Base-by-base conservation (phyloP, 768 basidiomycete species). In the Holtermannia corniformis region DNA sequence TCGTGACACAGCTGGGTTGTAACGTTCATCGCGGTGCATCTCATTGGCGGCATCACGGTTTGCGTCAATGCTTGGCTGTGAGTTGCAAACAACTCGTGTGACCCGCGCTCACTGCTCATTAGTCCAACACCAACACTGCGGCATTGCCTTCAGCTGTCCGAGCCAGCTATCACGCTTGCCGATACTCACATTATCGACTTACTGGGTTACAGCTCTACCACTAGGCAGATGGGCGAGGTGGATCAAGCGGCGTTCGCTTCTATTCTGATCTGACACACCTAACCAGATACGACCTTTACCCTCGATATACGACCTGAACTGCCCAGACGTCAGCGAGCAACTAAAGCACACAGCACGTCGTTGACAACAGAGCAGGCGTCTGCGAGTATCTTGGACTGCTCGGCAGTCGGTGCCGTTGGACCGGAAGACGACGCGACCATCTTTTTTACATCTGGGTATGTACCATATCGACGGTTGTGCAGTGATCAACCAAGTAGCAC, bases 391-490 rank as follows among this genome's bases (percentile, higher is more conserved):
- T 19, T 50, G 28, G 10, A 21, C 16, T 56, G 56, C 10, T 24
- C 44, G 14, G 59, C 52, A 1, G 14, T 65, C 12, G 52, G 56
- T 24, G 24, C 7, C 0, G 43, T 67, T 4, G 47, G 52, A 45
- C 66, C 63, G 10, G 66, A 68, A 49, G 58, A 58, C 24, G 66
- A 65, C 44, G 66, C 57, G 5, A 61, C 65, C 24, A 63, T 65
- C 46, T 68, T 68, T 58, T 68, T 65, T 41, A 59, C 66, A 13
- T 65, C 63, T 27, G 65, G 65, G 65, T 67, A 27, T 46, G 62
- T 52, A 44, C 19, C 12, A 1, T 16, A 14, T 49, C 14, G 26
- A 3, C 52, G 13, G 16, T 41, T 37, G 20, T 14, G 25, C 21
- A 22, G n/a, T 46, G 24, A 50, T 51, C 20, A 50, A 11, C 20